These are phyloP conservation scores for Solanum chilense DNA, from an alignment of 257 asterid genomes.

Conservation along the genomic window DNA sequence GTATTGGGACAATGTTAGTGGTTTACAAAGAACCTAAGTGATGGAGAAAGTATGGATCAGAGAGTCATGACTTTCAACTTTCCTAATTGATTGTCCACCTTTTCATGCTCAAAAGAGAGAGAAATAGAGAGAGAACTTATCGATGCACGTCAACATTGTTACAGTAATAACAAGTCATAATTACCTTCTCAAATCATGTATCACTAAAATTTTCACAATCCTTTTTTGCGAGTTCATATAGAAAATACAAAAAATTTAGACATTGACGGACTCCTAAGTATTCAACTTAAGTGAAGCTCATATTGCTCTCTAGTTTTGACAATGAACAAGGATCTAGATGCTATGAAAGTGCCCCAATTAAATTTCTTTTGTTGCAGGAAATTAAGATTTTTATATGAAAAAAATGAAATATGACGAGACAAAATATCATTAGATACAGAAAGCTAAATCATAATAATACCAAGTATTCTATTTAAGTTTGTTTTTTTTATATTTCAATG, in stretches of 20 bases:
- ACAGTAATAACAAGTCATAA: slow-evolving; percentile 34
- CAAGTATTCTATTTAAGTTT: too few species aligned
- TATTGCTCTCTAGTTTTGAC: too few species aligned
- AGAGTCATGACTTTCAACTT: neutral
- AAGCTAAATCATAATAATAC: neutral
- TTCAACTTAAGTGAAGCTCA: too few species aligned
- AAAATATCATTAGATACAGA: neutral
- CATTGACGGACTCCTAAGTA: neutral
- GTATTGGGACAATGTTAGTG: too few species aligned
- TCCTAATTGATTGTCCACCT: neutral
- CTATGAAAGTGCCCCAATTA: too few species aligned
- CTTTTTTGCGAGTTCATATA: slow-evolving; percentile 26
- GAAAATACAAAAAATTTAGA: neutral
- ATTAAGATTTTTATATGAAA: too few species aligned
- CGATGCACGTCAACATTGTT: slow-evolving; percentile 30
- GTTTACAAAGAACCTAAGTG: too few species aligned
- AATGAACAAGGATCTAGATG: too few species aligned
- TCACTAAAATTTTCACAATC: slow-evolving; percentile 50
- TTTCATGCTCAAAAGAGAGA: neutral
- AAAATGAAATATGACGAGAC: neutral
- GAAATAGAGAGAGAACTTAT: slow-evolving; percentile 19
- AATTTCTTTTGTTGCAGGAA: too few species aligned
- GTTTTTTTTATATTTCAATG: neutral
- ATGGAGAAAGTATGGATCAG: neutral
- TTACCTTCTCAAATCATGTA: neutral